Evolutionary conservation across 169 alveolate genomes (phyloP).

Genomic region (Plasmodium malariae): DNA sequence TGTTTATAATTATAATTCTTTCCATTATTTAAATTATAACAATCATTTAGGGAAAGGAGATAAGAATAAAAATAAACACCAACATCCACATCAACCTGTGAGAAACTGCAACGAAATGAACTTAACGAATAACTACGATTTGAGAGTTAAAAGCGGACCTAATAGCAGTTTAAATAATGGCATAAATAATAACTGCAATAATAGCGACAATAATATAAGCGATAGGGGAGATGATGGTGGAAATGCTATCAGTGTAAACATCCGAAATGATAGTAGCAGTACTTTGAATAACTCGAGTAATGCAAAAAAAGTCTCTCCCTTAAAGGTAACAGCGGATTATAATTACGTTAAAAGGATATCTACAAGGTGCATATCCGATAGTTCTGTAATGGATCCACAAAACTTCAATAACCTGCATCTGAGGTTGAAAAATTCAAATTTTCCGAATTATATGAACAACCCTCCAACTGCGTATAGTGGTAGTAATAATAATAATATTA

Average conservation of each 20-base stretch:
- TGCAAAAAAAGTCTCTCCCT: too few relatives aligned
- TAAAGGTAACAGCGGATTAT: too few relatives aligned
- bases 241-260: not conserved
- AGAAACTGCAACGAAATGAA: slow-evolving; percentile 13
- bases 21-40: not conserved
- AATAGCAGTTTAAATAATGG: not conserved
- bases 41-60: not conserved
- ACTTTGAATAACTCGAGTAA: not conserved
- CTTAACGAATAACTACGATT: not conserved
- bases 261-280: not conserved
- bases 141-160: not conserved
- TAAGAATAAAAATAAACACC: not conserved
- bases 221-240: not conserved
- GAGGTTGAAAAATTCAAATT: not conserved
- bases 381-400: slow-evolving; percentile 38
- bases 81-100: not conserved
- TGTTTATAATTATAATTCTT: not conserved
- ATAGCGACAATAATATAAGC: not conserved
- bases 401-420: slow-evolving; percentile 11
- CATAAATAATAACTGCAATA: not conserved
- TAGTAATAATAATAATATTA: slow-evolving; percentile 1
- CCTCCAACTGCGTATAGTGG: slow-evolving; percentile 2
- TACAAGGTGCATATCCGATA: slow-evolving; percentile 37
- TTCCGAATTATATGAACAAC: slow-evolving; percentile 8
- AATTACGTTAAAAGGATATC: slow-evolving; percentile 23